A percentile compares a stretch with the other conserved stretches of the same genome.
Conservation (phyloP, 1,284 basidiomycete species). For the Neonothopanus nambi region DNA sequence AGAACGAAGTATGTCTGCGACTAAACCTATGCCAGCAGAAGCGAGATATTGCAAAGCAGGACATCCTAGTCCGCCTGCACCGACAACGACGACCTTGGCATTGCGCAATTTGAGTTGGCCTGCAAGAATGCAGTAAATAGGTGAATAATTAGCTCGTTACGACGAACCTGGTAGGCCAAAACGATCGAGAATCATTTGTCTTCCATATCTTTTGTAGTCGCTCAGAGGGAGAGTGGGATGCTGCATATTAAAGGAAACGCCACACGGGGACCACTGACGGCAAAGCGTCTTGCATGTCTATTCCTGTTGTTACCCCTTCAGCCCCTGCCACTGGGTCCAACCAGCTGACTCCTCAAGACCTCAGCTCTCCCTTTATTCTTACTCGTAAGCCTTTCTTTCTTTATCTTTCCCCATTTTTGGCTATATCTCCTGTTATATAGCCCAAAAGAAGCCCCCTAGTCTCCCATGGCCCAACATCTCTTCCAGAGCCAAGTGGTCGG, state of each 20-base stretch:
- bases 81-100: conserved; percentile 85
- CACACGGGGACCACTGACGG: background rate
- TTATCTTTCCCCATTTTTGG: background rate
- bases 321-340: conserved; percentile 7
- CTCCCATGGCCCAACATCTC: conserved; percentile 81
- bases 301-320: conserved; percentile 6
- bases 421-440: conserved; percentile 1
- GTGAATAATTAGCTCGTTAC: background rate
- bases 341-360: conserved; percentile 15
- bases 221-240: conserved; percentile 40
- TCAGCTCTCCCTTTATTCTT: conserved; percentile 18
- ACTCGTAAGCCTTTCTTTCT: conserved; percentile 6
- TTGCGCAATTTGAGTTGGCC: conserved; percentile 82
- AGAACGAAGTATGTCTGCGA: conserved; percentile 8
- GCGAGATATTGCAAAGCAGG: conserved; percentile 94
- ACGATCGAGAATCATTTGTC: conserved; percentile 95
- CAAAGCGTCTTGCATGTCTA: background rate
- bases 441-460: conserved; percentile 44
- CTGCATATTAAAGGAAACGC: background rate
- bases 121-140: conserved; percentile 30
- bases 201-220: conserved; percentile 91
- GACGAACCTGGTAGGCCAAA: conserved; percentile 79
- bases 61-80: conserved; percentile 96
- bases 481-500: conserved; percentile 89
- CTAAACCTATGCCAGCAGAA: conserved; percentile 86